Evolutionary conservation across 116 monocot species (phyloP).

Genomic region (Iris pallida): DNA sequence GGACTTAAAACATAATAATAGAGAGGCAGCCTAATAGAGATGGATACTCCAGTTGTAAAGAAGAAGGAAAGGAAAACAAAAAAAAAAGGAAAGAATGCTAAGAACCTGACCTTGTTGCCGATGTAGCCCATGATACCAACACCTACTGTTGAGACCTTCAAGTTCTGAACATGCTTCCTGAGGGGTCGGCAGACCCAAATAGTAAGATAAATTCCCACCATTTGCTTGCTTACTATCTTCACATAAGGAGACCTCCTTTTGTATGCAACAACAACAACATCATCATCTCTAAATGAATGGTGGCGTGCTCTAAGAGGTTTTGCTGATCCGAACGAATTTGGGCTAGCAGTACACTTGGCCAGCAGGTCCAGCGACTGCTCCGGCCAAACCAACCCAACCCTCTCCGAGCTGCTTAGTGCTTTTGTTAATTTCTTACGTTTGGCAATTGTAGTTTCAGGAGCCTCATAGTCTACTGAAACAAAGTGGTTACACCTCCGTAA

Average conservation of each 20-base stretch:
- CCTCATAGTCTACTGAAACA: too few relatives aligned
- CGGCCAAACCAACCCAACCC: conserved; percentile 28
- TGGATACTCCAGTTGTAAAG: too few relatives aligned
- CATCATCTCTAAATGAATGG: too few relatives aligned
- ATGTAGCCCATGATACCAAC: conserved; percentile 79
- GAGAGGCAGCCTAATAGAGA: too few relatives aligned
- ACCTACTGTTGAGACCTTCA: conserved; percentile 73
- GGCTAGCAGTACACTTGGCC: too few relatives aligned
- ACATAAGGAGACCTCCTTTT: conserved; percentile 48
- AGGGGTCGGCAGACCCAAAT: conserved; percentile 69
- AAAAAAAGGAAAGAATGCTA: background rate
- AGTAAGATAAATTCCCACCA: conserved; percentile 75
- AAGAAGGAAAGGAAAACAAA: too few relatives aligned
- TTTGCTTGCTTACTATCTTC: conserved; percentile 77
- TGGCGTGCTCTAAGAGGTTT: too few relatives aligned
- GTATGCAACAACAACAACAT: too few relatives aligned
- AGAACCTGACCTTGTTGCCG: conserved; percentile 63
- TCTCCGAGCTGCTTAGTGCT: conserved; percentile 28
- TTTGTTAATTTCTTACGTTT: conserved; percentile 18
- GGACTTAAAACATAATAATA: too few relatives aligned
- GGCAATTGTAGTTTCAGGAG: too few relatives aligned
- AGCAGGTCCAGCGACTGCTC: conserved; percentile 39
- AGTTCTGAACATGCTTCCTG: conserved; percentile 61
- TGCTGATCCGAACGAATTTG: too few relatives aligned
- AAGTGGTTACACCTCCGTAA: too few relatives aligned